Conservation (phyloP, 768 basidiomycete genomes). For the Gymnopilus dilepis region DNA sequence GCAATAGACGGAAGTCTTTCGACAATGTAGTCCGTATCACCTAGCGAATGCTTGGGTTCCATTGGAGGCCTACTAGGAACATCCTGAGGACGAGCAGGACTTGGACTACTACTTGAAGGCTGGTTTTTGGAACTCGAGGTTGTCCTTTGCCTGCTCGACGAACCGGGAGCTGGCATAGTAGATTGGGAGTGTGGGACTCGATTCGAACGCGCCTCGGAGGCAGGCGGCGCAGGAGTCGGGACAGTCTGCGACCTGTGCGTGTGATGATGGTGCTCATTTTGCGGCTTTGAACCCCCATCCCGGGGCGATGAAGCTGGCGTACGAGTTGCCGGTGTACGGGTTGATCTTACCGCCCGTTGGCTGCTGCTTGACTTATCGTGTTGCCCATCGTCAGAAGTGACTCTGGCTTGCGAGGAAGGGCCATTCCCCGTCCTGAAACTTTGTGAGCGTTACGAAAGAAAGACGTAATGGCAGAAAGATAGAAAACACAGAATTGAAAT, state of each 20-base stretch:
- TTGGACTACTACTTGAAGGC: neutral
- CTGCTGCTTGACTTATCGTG: neutral
- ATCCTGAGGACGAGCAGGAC: neutral
- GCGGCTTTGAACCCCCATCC: neutral
- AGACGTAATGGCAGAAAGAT: neutral
- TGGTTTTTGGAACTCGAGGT: slow-evolving; percentile 10
- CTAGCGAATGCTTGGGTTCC: slow-evolving; percentile 12
- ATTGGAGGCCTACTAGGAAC: neutral
- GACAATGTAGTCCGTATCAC: slow-evolving; percentile 20
- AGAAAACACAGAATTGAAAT: neutral
- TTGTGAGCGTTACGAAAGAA: neutral
- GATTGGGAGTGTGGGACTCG: neutral
- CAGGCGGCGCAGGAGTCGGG: slow-evolving; percentile 11
- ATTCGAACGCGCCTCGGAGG: slow-evolving; percentile 2
- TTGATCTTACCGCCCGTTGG: slow-evolving; percentile 15
- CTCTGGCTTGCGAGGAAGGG: neutral
- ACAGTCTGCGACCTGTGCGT: slow-evolving; percentile 24
- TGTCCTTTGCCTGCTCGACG: slow-evolving; percentile 15
- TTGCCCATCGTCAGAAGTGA: neutral
- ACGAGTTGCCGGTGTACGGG: slow-evolving; percentile 18
- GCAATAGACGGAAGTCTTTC: slow-evolving; percentile 12
- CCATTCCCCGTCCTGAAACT: neutral
- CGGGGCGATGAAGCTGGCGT: neutral
- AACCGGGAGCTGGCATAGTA: slow-evolving; percentile 9
- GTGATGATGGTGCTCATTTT: slow-evolving; percentile 8